These are phyloP conservation scores for Plectosphaerella cucumerina DNA, from an alignment of 2,329 filamentous ascomycete genomes.

Conservation along the genomic window DNA sequence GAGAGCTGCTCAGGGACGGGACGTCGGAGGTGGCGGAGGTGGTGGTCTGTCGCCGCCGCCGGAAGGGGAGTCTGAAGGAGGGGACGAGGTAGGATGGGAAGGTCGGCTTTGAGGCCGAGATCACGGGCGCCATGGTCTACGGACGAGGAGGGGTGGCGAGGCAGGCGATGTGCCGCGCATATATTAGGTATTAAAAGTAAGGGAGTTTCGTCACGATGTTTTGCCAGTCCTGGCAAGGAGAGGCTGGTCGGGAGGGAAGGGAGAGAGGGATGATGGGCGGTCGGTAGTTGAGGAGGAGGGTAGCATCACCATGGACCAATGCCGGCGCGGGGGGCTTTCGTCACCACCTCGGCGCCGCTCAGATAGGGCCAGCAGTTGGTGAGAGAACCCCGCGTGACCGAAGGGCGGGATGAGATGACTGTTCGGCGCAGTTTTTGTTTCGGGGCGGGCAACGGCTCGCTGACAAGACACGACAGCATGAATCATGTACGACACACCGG, in stretches of 20 bases:
- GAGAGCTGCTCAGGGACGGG: conserved; percentile 30
- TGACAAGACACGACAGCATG: too few species aligned
- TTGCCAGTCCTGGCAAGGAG: too few species aligned
- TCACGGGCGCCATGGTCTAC: conserved; percentile 15
- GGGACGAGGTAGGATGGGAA: conserved; percentile 52
- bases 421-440: too few species aligned
- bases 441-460: too few species aligned
- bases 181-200: background rate
- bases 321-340: background rate
- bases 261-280: background rate
- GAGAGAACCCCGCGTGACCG: background rate
- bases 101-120: conserved; percentile 35
- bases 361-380: background rate
- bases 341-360: background rate
- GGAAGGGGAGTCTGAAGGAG: conserved; percentile 43
- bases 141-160: background rate
- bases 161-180: background rate
- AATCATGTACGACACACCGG: too few species aligned
- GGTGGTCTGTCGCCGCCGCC: conserved; percentile 29
- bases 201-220: background rate
- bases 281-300: background rate
- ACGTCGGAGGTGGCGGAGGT: conserved; percentile 18
- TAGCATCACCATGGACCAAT: background rate
- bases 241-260: background rate
- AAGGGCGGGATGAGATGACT: background rate